phyloP scores from a whole-genome alignment of 1,284 basidiomycete species.

The Agaricales sp. region DNA sequence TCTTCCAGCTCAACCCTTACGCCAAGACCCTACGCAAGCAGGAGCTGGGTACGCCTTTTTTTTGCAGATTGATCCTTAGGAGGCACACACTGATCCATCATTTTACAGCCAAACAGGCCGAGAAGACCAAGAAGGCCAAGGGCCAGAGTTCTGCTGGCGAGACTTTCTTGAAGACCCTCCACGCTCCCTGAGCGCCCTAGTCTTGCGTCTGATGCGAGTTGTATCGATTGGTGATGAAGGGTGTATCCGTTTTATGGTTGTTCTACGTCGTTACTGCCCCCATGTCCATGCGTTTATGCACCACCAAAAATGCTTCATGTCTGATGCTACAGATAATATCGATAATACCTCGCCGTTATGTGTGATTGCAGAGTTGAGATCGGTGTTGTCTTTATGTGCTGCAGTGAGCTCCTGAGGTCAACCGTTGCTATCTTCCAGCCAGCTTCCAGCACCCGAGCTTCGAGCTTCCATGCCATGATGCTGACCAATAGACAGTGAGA shows the following conservation, averaged over 20 bases:
- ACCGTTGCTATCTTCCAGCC: no score
- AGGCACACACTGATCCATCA: constrained; percentile 43
- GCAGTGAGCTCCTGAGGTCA: no score
- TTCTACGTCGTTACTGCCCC: not conserved
- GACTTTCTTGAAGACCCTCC: constrained; percentile 80
- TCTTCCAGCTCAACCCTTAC: constrained; percentile 99
- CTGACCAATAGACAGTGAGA: no score
- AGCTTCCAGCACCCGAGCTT: no score
- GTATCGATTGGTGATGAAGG: not conserved
- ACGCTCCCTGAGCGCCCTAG: constrained; percentile 56
- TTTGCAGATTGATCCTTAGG: constrained; percentile 3
- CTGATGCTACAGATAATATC: no score
- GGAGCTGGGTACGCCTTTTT: constrained; percentile 56
- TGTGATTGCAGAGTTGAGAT: no score
- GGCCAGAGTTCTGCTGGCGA: constrained; percentile 62
- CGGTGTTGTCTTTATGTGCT: no score
- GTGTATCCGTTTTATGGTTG: not conserved
- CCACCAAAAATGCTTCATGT: not conserved
- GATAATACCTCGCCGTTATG: no score
- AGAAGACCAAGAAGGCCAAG: constrained; percentile 42
- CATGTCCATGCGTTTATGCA: constrained; percentile 1
- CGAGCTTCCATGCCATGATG: no score
- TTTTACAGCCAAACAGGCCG: constrained; percentile 14
- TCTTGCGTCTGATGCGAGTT: not conserved
- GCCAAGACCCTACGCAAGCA: constrained; percentile 89